Evolutionary conservation across 169 alveolate species (phyloP), one percentile per base, ranked within the genome.

Genomic region (Eimeria brunetti): DNA sequence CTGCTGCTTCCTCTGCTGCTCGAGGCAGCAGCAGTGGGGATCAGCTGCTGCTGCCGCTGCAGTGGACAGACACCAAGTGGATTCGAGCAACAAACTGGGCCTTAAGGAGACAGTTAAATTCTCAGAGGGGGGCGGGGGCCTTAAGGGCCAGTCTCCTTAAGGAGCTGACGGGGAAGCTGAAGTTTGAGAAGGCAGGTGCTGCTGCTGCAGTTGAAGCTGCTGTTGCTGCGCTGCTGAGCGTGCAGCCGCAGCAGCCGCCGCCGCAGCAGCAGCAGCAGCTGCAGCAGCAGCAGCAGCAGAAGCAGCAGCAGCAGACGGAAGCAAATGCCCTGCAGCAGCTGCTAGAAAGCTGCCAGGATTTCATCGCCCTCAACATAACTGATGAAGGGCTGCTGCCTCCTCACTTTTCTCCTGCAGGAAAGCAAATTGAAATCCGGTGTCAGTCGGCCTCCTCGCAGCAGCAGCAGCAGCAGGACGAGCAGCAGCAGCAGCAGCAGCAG

Each of bases 401-500:
- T 18, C 78, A 78, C 51, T 89, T 75, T 89, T 73, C 85, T 58
- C 95, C 95, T 51, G 67, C 71, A 1, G 95, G 91, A 6, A 91
- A 91, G 60, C 91, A 80, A 64, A 91, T 91, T n/a, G 95, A 91
- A 62, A 85, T 80, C 62, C 53, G 80, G 80, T 36, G 93, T 38
- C 83, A 64, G 62, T 9, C 71, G 20, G 81, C 81, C 51, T 22
- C 60, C 64, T 49, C 78, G 16, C 83, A 60, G 62, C 67, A 62
- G 64, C 83, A 9, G n/a, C 67, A 86, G 67, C 49, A 86, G 83
- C 76, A 84, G 53, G 7, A 51, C 9, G 56, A 51, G 53, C 76
- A 84, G 56, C 91, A 84, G 91, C 91, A 84, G 78, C 91, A 84
- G 78, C 71, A 51, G 18, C 91, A 84, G 38, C 89, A 81, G 89